These are phyloP conservation scores for Penicillium manginii DNA, from an alignment of 495 filamentous ascomycete species.

Conservation along the genomic window DNA sequence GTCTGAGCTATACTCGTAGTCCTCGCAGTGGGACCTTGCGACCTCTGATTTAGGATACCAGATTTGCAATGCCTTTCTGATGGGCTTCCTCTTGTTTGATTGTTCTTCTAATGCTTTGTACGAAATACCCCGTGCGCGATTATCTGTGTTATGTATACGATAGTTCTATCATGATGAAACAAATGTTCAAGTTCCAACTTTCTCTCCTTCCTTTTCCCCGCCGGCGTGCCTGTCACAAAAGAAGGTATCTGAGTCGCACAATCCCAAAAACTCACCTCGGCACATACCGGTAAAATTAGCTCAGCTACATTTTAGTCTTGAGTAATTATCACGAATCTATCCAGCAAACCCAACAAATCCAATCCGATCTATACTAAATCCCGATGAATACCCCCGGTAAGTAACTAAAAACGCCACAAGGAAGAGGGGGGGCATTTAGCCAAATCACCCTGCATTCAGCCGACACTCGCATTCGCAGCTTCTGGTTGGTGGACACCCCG, in stretches of 20 bases:
- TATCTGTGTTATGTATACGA: not conserved
- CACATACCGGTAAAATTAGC: no score
- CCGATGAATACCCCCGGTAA: not conserved
- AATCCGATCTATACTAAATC: no score
- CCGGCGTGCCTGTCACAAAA: no score
- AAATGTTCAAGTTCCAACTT: no score
- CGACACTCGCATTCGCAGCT: not conserved
- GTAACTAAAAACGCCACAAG: not conserved
- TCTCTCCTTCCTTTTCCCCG: no score
- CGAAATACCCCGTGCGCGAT: slow-evolving; percentile 12
- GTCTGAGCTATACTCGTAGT: slow-evolving; percentile 31
- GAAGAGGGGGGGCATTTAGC: slow-evolving; percentile 11
- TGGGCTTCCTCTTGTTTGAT: not conserved
- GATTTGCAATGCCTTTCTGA: not conserved
- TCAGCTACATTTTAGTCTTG: no score
- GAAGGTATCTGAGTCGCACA: no score
- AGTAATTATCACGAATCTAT: no score
- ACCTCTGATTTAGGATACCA: slow-evolving; percentile 29
- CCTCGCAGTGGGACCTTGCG: slow-evolving; percentile 38
- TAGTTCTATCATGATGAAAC: not conserved
- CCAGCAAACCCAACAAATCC: no score
- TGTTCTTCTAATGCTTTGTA: not conserved
- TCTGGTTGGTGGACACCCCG: slow-evolving; percentile 19
- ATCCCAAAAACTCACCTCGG: no score
- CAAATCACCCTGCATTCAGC: slow-evolving; percentile 19